Evolutionary conservation across 1,139 yeast genomes (phyloP), one percentile per base, ranked within the genome.

Genomic region (Yamadazyma friedrichii): DNA sequence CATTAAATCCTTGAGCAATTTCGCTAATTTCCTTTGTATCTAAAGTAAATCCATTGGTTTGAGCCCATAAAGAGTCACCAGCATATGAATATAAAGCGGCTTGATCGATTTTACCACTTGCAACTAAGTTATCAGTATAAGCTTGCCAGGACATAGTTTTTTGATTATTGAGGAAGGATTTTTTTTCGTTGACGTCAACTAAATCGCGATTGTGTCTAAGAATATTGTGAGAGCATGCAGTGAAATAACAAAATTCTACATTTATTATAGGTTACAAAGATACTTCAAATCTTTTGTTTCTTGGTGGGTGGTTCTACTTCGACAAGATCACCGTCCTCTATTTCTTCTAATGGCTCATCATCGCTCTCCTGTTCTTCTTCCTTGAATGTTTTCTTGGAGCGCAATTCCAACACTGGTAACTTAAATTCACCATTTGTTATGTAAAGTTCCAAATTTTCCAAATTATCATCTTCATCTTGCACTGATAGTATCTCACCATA

Each of bases 51-150:
- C 80, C 80, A 44, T 87, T 76, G 17, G 95, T 75, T 56, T 84
- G 80, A 20, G 98, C 98, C 98, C 98, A 93, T 44, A 83, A 79
- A 28, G 96, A 79, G 63, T 91, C 96, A 35, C 98, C 98, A 10
- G 95, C 96, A 53, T 86, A 82, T 12, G 97, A 91, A 69, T 86
- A 89, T 55, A 93, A 81, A 39, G 95, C 94, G 29, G 98, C 96
- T 65, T 82, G 82, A 70, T 91, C 97, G 54, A 93, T 75, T 64
- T 87, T 88, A 51, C 88, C 88, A 43, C 96, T 84, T 42, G 83
- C 85, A 54, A 85, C 71, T 54, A 93, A 80, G 67, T 89, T 89
- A 64, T 93, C 98, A 46, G 97, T 89, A 76, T 93, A 93, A 47
- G 96, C 97, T 83, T 72, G 67, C 70, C 72, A 65, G 46, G 72